Evolutionary conservation across 441 rosid genomes (phyloP), one percentile per base, ranked within the genome.

Genomic region (Erysimum pusillum): DNA sequence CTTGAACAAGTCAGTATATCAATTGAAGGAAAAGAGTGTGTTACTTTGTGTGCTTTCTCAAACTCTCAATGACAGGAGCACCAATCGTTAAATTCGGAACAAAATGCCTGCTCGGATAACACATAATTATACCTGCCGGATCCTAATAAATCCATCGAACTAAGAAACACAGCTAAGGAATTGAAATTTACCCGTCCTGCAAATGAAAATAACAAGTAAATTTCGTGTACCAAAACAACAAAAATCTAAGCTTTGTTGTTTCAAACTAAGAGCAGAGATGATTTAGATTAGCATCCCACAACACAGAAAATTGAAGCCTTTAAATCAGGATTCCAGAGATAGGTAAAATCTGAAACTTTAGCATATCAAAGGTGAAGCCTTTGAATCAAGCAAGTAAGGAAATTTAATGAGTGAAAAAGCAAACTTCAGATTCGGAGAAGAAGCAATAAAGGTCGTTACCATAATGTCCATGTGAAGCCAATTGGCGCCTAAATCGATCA

Each of bases 381-480:
- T 58, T 35, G 2, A 0, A 58, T 9, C 20, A 58, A 58, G 25
- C 25, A 58, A 34, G 12, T 51, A n/a, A 56, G 39, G 31, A 7
- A 15, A 32, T 7, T 12, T 4, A 8, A 3, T 12, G 60, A 54
- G n/a, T n/a, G 60, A 28, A 36, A 28, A 52, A 12, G 28, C 1
- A 1, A 8, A 57, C 8, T 8, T 57, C 22, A 60, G 46, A 17
- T 36, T 59, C 9, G 14, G 5, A 20, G 28, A 51, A 51, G 31
- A 52, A 52, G 57, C 31, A 20, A 18, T 18, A 9, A 52, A 9
- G 46, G 15, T 61, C 10, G 46, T 38, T 64, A 92, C 98, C 97
- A 94, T 91, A 78, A 94, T 88, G 87, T 94, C 98, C 98, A 94
- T 94, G 91, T 94, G 98, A 60, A 94, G 97, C 98, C 98, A 92